Evolutionary conservation across 306 rosid genomes (phyloP).

Genomic region (Dicorynia guianensis): DNA sequence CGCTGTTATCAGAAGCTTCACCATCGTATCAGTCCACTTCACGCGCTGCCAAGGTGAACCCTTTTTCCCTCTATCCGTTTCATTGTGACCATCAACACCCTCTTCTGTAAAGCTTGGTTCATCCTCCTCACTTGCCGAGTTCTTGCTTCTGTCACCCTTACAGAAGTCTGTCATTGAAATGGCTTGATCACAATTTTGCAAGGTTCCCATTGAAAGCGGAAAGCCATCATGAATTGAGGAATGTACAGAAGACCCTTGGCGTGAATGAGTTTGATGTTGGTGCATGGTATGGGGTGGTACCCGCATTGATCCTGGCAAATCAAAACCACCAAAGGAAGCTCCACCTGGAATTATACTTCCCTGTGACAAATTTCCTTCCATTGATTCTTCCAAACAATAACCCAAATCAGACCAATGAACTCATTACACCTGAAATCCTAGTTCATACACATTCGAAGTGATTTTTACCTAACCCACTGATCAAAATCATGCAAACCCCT

Average conservation of each 20-base stretch:
- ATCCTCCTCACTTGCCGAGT: conserved; percentile 80
- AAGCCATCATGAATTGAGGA: conserved; percentile 68
- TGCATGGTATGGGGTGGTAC: conserved; percentile 61
- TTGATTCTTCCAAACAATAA: conserved; percentile 52
- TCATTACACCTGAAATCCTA: conserved; percentile 38
- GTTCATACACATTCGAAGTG: not conserved
- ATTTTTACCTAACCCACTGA: conserved; percentile 25
- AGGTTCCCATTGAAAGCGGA: conserved; percentile 65
- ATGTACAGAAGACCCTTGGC: conserved; percentile 61
- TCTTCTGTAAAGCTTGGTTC: conserved; percentile 76
- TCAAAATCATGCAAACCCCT: conserved; percentile 40
- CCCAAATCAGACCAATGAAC: conserved; percentile 45
- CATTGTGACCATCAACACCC: conserved; percentile 64
- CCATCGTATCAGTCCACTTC: conserved; percentile 96
- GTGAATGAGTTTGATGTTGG: conserved; percentile 61
- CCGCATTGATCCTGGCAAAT: conserved; percentile 68
- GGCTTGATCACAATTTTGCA: conserved; percentile 65
- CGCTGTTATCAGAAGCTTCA: conserved; percentile 85
- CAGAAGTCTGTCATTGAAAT: conserved; percentile 62
- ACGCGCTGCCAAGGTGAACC: conserved; percentile 84
- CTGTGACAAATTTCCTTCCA: conserved; percentile 85
- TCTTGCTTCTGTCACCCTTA: conserved; percentile 73
- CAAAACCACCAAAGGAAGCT: conserved; percentile 71
- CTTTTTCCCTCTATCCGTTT: conserved; percentile 66
- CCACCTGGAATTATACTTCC: conserved; percentile 78